Evolutionary conservation across 495 filamentous ascomycete genomes (phyloP), one percentile per base, ranked within the genome.

Genomic region (Daldinia decipiens): DNA sequence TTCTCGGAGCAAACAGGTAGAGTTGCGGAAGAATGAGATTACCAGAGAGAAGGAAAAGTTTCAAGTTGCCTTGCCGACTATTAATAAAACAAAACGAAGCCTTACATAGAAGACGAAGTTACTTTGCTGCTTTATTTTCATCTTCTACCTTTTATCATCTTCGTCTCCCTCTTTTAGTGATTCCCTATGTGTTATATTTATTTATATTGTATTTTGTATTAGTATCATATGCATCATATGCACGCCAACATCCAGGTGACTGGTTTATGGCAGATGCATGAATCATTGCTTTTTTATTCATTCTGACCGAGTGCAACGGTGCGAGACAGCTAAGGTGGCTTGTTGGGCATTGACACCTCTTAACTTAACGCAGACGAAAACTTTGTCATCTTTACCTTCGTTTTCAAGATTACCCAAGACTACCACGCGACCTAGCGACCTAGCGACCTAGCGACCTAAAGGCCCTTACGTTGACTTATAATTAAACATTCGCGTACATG

Each of bases 21-120:
- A 72, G 40, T 59, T 27, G 50, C 55, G 50, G 62, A 61, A 61
- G 45, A 60, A 67, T n/a, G 54, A 68, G 59, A 68, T 65, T 72
- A 58, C 60, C 31, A 57, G 39, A 65, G 39, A 59, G 26, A 43
- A 45, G n/a, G 39, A 32, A 21, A 36, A 36, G 17, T 47, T 31
- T 61, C 15, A 45, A 47, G 21, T 66, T 51, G 67, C 56, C 50
- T 62, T 52, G 52, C 57, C 40, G 43, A 21, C 19, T 67, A 71
- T 62, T 67, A 66, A 71, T 71, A 52, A 71, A 51, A 59, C 27
- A 40, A 56, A 31, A 45, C 31, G 52, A 27, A 59, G 43, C 51
- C 38, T 17, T 53, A n/a, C n/a, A n/a, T n/a, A 58, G 24, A 21
- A 45, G 39, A 57, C 29, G n/a, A 52, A 27, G 40, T 36, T 4